phyloP scores from a whole-genome alignment of 306 rosid genomes.

The Cucurbita pepo region DNA sequence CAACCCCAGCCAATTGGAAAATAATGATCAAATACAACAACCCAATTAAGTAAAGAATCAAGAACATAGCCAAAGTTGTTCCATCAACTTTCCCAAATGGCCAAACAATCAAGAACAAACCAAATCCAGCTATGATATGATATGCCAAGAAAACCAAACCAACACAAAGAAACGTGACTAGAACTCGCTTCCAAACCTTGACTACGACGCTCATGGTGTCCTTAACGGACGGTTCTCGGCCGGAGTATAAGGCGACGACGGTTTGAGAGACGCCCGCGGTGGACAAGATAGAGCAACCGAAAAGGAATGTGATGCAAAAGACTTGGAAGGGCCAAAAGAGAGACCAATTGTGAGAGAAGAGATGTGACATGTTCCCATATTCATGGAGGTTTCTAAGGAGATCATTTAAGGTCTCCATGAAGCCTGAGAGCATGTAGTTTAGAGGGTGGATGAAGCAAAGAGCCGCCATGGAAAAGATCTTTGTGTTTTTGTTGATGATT shows the following conservation, averaged over 20 bases:
- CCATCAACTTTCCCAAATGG: not conserved
- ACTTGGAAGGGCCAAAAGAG: not conserved
- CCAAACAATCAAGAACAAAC: slow-evolving; percentile 28
- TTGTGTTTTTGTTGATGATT: slow-evolving; percentile 9
- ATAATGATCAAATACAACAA: slow-evolving; percentile 24
- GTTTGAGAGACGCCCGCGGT: slow-evolving; percentile 13
- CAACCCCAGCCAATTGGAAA: slow-evolving; percentile 63
- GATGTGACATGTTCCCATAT: not conserved
- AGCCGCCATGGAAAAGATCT: slow-evolving; percentile 12
- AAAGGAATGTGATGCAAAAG: not conserved
- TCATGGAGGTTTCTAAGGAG: slow-evolving; percentile 5
- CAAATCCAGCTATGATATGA: slow-evolving; percentile 20
- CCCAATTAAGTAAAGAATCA: slow-evolving; percentile 18
- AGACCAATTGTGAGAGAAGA: not conserved
- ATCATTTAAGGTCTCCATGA: not conserved
- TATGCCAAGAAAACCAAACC: not conserved
- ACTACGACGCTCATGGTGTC: not conserved
- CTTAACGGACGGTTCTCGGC: slow-evolving; percentile 1
- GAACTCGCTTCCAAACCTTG: slow-evolving; percentile 15
- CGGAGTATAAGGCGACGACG: slow-evolving; percentile 9
- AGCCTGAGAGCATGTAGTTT: not conserved
- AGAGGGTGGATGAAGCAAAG: slow-evolving; percentile 16
- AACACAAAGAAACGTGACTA: slow-evolving; percentile 14
- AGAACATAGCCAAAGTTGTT: not conserved
- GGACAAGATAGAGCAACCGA: slow-evolving; percentile 6